A percentile compares a stretch with the other conserved stretches of the same genome.
These are phyloP conservation scores for Globisporangium alternatum DNA, from an alignment of 352 stramenopile genomes.

Conservation along the genomic window DNA sequence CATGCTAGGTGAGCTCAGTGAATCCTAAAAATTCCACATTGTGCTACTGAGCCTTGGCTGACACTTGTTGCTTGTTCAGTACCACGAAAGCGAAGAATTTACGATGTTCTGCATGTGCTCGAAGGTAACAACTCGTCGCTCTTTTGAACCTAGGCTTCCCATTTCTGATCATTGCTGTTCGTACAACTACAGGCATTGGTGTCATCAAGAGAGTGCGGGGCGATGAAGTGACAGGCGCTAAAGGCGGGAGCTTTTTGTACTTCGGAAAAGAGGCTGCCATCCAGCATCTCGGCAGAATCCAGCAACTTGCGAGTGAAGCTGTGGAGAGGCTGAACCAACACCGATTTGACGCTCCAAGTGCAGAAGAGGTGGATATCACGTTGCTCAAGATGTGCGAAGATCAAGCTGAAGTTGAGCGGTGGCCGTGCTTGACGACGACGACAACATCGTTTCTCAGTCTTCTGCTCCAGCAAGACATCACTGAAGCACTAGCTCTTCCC, in stretches of 20 bases:
- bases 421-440: slow-evolving; percentile 53
- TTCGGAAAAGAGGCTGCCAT: slow-evolving; percentile 43
- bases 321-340: slow-evolving; percentile 16
- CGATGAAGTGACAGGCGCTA: slow-evolving; percentile 25
- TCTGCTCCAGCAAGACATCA: slow-evolving; percentile 41
- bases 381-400: slow-evolving; percentile 47
- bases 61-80: slow-evolving; percentile 26
- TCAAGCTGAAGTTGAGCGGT: slow-evolving; percentile 39
- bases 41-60: background rate
- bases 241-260: slow-evolving; percentile 57
- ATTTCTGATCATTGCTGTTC: background rate
- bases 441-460: slow-evolving; percentile 55
- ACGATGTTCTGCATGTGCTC: slow-evolving; percentile 75
- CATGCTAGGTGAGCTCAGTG: slow-evolving; percentile 45
- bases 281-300: slow-evolving; percentile 34
- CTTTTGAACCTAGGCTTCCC: background rate
- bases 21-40: background rate
- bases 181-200: slow-evolving; percentile 36
- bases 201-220: slow-evolving; percentile 55
- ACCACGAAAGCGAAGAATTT: slow-evolving; percentile 64
- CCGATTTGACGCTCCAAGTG: background rate
- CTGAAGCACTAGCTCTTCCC: slow-evolving; percentile 25
- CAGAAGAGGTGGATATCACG: slow-evolving; percentile 40
- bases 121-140: slow-evolving; percentile 40
- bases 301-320: slow-evolving; percentile 21